Evolutionary conservation across 257 asterid species (phyloP), one percentile per base, ranked within the genome.

Genomic region (Solanum corneliomulleri): DNA sequence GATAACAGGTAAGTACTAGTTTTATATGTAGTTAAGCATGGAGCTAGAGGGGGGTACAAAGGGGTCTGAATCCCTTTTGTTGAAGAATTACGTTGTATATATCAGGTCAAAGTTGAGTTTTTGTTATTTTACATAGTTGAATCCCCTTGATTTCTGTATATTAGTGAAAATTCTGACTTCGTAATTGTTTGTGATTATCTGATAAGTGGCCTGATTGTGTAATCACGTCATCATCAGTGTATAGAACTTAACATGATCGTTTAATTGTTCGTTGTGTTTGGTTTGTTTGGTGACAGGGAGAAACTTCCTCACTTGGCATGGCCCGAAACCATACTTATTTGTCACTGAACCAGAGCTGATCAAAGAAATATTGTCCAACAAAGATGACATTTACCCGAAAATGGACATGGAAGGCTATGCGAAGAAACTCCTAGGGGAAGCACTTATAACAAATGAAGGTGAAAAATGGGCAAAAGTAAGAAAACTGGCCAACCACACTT

Each of bases 351-450:
- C 95, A 49, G 92, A 93, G 68, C 92, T 93, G 31, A 89, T 93
- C 16, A 93, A 91, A 81, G 97, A 93, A 86, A 89, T 94, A 82
- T 88, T 94, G 8, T 89, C 86, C 87, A 90, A 94, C 62, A 93
- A 89, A 87, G 93, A 92, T 14, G 93, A 52, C 5, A 70, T 74
- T 52, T 94, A 88, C 64, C 94, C 98, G 0, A 94, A 94, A 90
- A 93, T 93, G 52, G 94, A 93, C 5, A 91, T 93, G 72, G 91
- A 92, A 81, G 97, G 98, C 62, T 91, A 86, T 86, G 94, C 98
- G 1, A 93, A 89, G 90, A 93, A 92, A 92, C 87, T 94, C 39
- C 86, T 94, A n/a, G 98, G 98, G 75, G 94, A 93, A 68, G 96
- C 95, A 39, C 91, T 94, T 44, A 89, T 95, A 20, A 89, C 97